Percentiles rank a stretch among this genome's conserved stretches.
These are phyloP conservation scores for Colletotrichum incanum DNA, from an alignment of 2,329 filamentous ascomycete genomes.

Conservation along the genomic window DNA sequence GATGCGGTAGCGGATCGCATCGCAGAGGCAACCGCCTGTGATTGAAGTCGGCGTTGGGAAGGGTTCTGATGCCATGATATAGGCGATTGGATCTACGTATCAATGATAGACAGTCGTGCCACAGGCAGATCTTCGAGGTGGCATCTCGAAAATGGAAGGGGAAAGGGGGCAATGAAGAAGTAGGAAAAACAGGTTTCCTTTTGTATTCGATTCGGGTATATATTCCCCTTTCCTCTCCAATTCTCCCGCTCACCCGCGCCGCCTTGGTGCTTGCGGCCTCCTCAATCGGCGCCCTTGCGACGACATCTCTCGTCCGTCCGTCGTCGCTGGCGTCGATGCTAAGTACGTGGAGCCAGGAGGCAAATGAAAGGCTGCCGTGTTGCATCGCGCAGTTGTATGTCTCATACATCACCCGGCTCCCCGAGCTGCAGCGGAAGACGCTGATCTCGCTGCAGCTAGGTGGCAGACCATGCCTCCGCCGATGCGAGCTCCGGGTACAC, in stretches of 20 bases:
- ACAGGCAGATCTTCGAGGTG: neutral
- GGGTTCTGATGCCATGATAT: neutral
- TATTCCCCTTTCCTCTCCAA: neutral
- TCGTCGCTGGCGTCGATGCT: neutral
- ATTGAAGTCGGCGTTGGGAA: neutral
- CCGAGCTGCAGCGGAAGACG: neutral
- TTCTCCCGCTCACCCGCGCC: neutral
- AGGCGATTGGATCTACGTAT: neutral
- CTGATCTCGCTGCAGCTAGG: neutral
- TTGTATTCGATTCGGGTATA: neutral
- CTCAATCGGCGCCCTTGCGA: neutral
- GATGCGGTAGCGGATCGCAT: neutral
- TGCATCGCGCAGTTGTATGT: neutral
- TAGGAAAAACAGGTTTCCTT: too few species aligned
- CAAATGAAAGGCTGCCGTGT: neutral
- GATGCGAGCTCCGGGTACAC: neutral
- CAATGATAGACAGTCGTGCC: neutral
- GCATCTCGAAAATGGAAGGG: neutral
- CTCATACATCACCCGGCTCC: neutral
- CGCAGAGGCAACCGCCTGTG: neutral
- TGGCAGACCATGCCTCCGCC: neutral
- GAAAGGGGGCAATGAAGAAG: neutral
- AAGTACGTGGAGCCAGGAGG: neutral
- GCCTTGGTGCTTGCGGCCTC: neutral
- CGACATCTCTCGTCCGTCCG: neutral